Evolutionary conservation across 495 filamentous ascomycete species (phyloP).

Genomic region (Hapsidospora chrysogenum): DNA sequence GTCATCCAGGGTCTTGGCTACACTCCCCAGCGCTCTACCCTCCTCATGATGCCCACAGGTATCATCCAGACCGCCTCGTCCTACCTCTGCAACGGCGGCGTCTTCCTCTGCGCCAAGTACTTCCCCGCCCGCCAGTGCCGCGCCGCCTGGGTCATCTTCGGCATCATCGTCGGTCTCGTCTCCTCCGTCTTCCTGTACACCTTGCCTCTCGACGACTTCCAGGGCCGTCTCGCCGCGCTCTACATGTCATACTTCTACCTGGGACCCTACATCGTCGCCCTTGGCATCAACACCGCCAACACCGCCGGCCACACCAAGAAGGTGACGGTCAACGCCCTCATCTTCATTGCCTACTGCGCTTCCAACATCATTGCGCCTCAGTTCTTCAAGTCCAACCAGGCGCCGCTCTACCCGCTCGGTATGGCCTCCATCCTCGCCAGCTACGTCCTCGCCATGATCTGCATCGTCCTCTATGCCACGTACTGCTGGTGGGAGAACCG

Average conservation of each 20-base stretch:
- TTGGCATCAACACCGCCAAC: slow-evolving; percentile 27
- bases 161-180: slow-evolving; percentile 16
- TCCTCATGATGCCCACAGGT: slow-evolving; percentile 21
- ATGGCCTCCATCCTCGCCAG: slow-evolving; percentile 50
- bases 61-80: slow-evolving; percentile 16
- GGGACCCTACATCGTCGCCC: slow-evolving; percentile 12
- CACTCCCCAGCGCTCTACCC: slow-evolving; percentile 16
- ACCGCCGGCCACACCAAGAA: slow-evolving; percentile 61
- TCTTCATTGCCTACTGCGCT: slow-evolving; percentile 47
- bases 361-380: slow-evolving; percentile 30
- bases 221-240: slow-evolving; percentile 13
- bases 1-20: slow-evolving; percentile 25
- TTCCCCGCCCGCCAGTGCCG: slow-evolving; percentile 21
- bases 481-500: too few relatives aligned
- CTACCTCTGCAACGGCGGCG: slow-evolving; percentile 14
- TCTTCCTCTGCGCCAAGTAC: slow-evolving; percentile 21
- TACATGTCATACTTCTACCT: slow-evolving; percentile 21
- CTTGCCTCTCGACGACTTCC: too few relatives aligned
- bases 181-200: slow-evolving; percentile 22
- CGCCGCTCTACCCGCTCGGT: slow-evolving; percentile 34
- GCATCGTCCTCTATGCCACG: slow-evolving; percentile 27
- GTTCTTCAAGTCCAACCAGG: slow-evolving; percentile 13
- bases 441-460: slow-evolving; percentile 32
- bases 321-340: slow-evolving; percentile 44
- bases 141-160: slow-evolving; percentile 17